phyloP scores from a whole-genome alignment of 805 yeast genomes.

The Saccharomycopsis babjevae region DNA sequence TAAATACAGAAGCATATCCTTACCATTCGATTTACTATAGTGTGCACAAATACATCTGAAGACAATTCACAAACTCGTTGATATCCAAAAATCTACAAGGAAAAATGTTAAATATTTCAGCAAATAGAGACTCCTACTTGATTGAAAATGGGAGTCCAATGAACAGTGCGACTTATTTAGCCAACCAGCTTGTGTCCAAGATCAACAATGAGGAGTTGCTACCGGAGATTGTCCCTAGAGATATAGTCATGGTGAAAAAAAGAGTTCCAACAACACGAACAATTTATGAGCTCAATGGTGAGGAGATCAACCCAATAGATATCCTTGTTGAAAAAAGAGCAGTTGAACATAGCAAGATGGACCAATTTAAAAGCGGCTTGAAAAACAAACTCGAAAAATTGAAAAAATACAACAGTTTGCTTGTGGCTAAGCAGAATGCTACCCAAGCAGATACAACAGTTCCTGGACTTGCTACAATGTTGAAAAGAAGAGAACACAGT shows the following conservation, averaged over 20 bases:
- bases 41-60: too few species aligned
- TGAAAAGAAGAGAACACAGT: background rate
- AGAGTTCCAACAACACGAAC: conserved; percentile 1
- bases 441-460: background rate
- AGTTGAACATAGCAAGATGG: conserved; percentile 6
- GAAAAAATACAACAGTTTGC: conserved; percentile 7
- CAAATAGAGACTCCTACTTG: background rate
- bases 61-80: too few species aligned
- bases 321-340: conserved; percentile 10
- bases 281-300: conserved; percentile 14
- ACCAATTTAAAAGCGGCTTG: conserved; percentile 1
- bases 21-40: too few species aligned
- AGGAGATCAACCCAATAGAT: conserved; percentile 16
- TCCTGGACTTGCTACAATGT: background rate
- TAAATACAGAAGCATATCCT: too few species aligned
- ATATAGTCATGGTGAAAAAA: conserved; percentile 1
- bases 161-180: background rate
- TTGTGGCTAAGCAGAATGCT: conserved; percentile 1
- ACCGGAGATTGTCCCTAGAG: conserved; percentile 8
- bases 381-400: conserved; percentile 6
- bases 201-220: background rate
- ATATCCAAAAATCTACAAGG: too few species aligned
- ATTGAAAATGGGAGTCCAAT: background rate
- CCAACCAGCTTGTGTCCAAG: background rate
- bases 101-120: background rate